These are phyloP conservation scores for Trichosporon ovoides DNA, from an alignment of 1,284 basidiomycete species.

Conservation along the genomic window DNA sequence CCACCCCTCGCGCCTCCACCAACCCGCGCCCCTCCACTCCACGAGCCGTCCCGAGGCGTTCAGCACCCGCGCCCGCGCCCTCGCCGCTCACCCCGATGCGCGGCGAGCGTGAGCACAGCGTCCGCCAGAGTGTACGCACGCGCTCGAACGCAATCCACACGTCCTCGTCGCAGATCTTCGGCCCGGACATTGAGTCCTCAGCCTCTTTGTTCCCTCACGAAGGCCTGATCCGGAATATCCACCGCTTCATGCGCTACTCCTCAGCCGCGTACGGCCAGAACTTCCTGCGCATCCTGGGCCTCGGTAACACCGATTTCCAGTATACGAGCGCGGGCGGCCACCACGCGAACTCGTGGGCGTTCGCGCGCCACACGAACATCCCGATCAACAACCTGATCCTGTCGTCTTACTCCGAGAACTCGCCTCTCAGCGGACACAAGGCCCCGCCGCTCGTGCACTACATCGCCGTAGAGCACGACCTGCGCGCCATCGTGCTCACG, in stretches of 20 bases:
- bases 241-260: constrained; percentile 52
- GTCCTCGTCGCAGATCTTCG: constrained; percentile 19
- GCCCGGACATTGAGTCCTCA: constrained; percentile 19
- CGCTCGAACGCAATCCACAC: constrained; percentile 20
- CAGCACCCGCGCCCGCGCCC: background rate
- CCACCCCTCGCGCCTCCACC: background rate
- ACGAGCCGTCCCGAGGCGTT: background rate
- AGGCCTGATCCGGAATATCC: constrained; percentile 51
- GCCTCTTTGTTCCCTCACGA: constrained; percentile 47
- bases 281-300: constrained; percentile 52
- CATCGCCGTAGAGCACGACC: constrained; percentile 51
- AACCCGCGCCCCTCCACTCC: background rate
- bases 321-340: constrained; percentile 51
- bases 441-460: constrained; percentile 51
- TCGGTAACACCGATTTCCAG: constrained; percentile 50
- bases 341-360: constrained; percentile 50
- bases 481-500: constrained; percentile 50
- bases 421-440: constrained; percentile 34
- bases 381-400: constrained; percentile 52
- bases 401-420: constrained; percentile 49
- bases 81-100: constrained; percentile 1
- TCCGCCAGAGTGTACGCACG: constrained; percentile 21
- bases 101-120: constrained; percentile 3
- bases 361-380: constrained; percentile 51
- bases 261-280: constrained; percentile 51